Conservation (phyloP, 768 basidiomycete species). For the Trametopsis cervina region DNA sequence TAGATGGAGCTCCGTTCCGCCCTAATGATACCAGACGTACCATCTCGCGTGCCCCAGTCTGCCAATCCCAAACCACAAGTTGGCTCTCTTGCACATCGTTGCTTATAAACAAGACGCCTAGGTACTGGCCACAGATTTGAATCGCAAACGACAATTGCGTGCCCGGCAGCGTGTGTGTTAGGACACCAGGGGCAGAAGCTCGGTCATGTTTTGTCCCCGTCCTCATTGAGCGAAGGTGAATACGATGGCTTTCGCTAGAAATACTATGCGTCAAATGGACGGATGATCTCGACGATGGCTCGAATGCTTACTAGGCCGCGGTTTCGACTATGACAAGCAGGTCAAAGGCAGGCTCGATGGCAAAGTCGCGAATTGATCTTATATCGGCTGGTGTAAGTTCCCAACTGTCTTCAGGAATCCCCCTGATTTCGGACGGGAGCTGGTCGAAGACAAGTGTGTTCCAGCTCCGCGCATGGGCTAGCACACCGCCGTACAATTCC, state of each 20-base stretch:
- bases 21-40: constrained; percentile 31
- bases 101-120: constrained; percentile 43
- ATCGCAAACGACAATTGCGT: constrained; percentile 33
- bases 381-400: constrained; percentile 30
- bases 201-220: constrained; percentile 41
- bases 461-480: constrained; percentile 34
- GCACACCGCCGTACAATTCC: constrained; percentile 53
- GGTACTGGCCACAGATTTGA: constrained; percentile 46
- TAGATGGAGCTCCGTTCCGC: too few relatives aligned
- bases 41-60: constrained; percentile 39
- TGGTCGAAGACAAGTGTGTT: constrained; percentile 35
- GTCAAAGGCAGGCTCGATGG: constrained; percentile 62
- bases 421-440: constrained; percentile 41
- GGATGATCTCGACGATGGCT: too few relatives aligned
- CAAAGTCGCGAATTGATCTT: constrained; percentile 42
- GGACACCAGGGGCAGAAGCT: constrained; percentile 28
- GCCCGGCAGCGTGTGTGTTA: constrained; percentile 15
- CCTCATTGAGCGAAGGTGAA: constrained; percentile 41
- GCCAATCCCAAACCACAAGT: constrained; percentile 63
- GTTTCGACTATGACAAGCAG: constrained; percentile 46
- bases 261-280: constrained; percentile 10
- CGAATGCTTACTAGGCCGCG: too few relatives aligned
- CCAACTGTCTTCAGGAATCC: constrained; percentile 41
- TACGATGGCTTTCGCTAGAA: constrained; percentile 20
- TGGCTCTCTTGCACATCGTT: constrained; percentile 32